Evolutionary conservation across 768 basidiomycete genomes (phyloP).

Genomic region (Xanthoconium stramineum): DNA sequence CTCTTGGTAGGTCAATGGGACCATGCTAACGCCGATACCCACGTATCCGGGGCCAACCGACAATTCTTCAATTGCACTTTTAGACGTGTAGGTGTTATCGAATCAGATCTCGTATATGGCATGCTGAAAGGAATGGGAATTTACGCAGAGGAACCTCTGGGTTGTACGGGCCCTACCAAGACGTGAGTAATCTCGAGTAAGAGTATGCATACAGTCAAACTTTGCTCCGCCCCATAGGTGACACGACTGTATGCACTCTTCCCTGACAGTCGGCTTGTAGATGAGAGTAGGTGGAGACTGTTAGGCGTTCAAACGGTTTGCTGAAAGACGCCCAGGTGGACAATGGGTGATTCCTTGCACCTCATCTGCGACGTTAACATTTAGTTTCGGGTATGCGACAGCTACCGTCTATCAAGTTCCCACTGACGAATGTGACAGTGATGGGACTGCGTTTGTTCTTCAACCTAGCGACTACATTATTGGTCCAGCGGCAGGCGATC

Average conservation of each 20-base stretch:
- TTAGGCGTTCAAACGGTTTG: background rate
- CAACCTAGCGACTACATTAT: constrained; percentile 77
- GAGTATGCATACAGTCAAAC: background rate
- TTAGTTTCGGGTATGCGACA: constrained; percentile 64
- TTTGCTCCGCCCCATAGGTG: constrained; percentile 44
- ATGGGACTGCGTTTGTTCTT: constrained; percentile 48
- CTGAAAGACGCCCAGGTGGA: constrained; percentile 39
- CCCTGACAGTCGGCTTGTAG: constrained; percentile 65
- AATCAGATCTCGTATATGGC: background rate
- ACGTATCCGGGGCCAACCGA: constrained; percentile 58
- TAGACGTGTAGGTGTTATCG: constrained; percentile 61
- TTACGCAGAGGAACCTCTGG: constrained; percentile 60
- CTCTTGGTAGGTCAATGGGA: constrained; percentile 52
- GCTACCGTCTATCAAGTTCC: background rate
- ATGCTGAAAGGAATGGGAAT: background rate
- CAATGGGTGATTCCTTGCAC: constrained; percentile 78
- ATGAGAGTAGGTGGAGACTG: constrained; percentile 39
- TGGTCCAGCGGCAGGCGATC: constrained; percentile 61
- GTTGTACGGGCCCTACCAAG: constrained; percentile 74
- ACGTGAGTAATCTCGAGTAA: constrained; percentile 43
- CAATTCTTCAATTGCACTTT: constrained; percentile 60
- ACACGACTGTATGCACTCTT: constrained; percentile 60
- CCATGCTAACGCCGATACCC: constrained; percentile 48
- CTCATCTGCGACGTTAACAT: constrained; percentile 52
- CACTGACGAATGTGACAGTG: constrained; percentile 14